These are phyloP conservation scores for Coelastrella sp. DNA, from an alignment of 139 green algal genomes.

Conservation along the genomic window DNA sequence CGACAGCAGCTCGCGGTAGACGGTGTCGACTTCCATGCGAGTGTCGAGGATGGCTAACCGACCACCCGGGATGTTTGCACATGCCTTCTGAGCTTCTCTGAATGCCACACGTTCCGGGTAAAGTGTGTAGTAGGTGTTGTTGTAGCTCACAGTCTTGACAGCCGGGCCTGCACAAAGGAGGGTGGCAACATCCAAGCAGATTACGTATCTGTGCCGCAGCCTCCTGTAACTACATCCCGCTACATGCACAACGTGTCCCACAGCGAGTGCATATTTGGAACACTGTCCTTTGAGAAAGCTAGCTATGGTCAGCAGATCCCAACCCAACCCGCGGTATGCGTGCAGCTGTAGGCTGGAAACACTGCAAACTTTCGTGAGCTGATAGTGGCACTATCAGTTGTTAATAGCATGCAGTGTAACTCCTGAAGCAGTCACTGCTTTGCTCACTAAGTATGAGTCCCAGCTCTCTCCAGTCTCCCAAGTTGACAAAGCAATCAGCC, in stretches of 20 bases:
- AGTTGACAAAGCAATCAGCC: slow-evolving; percentile 19
- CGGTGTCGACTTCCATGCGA: background rate
- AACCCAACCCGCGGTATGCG: no score
- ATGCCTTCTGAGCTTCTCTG: background rate
- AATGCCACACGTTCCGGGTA: slow-evolving; percentile 34
- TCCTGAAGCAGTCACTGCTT: no score
- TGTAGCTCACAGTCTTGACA: background rate
- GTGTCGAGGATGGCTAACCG: slow-evolving; percentile 18
- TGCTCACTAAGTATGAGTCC: slow-evolving; percentile 20
- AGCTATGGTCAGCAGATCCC: no score
- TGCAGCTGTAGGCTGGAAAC: no score
- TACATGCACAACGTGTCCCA: no score
- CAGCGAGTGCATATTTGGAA: no score
- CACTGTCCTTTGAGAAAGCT: no score
- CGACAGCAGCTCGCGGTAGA: slow-evolving; percentile 2
- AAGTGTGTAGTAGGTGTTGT: slow-evolving; percentile 17
- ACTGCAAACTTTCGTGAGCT: no score
- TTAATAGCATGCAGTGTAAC: no score
- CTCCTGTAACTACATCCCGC: no score
- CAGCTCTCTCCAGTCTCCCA: slow-evolving; percentile 19
- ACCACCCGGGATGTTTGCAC: slow-evolving; percentile 1
- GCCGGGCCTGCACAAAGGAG: slow-evolving; percentile 10
- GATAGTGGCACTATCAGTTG: no score
- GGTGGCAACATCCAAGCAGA: background rate
- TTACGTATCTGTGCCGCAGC: no score